A percentile compares a stretch with the other conserved stretches of the same genome.
phyloP scores from a whole-genome alignment of 768 basidiomycete genomes.

The Chalciporus sphaerocephalus region DNA sequence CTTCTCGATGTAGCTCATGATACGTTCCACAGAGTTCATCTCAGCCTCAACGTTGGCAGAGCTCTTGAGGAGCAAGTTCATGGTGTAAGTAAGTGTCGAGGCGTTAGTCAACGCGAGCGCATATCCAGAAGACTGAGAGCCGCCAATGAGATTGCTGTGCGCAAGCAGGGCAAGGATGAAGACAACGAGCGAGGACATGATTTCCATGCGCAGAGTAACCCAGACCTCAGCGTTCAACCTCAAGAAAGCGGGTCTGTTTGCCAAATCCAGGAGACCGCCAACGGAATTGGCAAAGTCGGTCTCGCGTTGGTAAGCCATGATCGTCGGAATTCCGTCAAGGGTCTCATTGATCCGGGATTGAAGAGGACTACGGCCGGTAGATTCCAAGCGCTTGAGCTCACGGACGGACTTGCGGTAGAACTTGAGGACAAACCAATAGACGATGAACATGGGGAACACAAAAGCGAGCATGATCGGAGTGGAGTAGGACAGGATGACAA shows the following conservation, averaged over 20 bases:
- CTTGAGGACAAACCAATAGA: conserved; percentile 40
- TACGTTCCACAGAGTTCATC: conserved; percentile 30
- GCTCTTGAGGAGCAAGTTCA: conserved; percentile 27
- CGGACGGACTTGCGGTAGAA: conserved; percentile 48
- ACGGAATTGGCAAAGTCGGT: conserved; percentile 24
- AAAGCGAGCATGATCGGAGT: conserved; percentile 30
- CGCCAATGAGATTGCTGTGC: conserved; percentile 23
- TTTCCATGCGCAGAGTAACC: conserved; percentile 31
- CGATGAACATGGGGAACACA: conserved; percentile 22
- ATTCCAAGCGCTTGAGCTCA: conserved; percentile 45
- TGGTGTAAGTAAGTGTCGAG: conserved; percentile 23
- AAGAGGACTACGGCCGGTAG: conserved; percentile 43
- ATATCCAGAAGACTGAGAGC: conserved; percentile 20
- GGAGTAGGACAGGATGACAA: conserved; percentile 22
- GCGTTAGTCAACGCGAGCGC: conserved; percentile 29
- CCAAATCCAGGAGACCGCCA: conserved; percentile 20
- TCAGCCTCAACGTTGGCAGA: conserved; percentile 27
- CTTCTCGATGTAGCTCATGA: conserved; percentile 22
- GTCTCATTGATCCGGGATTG: conserved; percentile 52
- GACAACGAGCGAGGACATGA: conserved; percentile 25
- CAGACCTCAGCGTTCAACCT: conserved; percentile 29
- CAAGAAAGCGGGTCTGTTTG: conserved; percentile 28
- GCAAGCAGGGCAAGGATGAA: conserved; percentile 26
- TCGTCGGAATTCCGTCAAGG: conserved; percentile 43
- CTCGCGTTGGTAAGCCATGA: conserved; percentile 43